Conservation (phyloP, 148 eudicot genomes). For the Nyssa sinensis region DNA sequence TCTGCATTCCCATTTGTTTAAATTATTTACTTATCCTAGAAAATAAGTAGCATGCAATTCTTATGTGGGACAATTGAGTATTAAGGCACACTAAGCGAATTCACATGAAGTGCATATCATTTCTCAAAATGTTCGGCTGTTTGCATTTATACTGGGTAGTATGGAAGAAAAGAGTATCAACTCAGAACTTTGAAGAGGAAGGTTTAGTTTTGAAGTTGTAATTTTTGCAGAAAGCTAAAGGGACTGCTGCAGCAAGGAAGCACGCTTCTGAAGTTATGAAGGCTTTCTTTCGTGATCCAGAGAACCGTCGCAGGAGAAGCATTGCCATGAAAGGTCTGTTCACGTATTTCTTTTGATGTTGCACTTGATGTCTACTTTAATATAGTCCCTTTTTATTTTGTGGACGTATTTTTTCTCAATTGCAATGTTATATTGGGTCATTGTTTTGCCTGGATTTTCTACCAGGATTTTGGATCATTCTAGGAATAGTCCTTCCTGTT, state of each 20-base stretch:
- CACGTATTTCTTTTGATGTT: neutral
- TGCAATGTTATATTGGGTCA: neutral
- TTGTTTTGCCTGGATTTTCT: neutral
- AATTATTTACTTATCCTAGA: neutral
- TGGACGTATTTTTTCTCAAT: neutral
- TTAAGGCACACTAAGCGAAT: neutral
- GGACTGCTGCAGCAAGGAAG: slow-evolving; percentile 71
- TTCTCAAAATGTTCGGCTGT: neutral
- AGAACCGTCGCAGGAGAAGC: slow-evolving; percentile 88
- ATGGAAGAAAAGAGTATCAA: neutral
- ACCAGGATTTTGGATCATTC: neutral
- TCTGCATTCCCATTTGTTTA: neutral
- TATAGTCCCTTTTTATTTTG: neutral
- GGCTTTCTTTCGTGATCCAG: slow-evolving; percentile 76
- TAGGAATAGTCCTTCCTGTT: neutral
- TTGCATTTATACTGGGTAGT: neutral
- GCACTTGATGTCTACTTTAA: neutral
- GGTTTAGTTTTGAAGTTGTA: neutral
- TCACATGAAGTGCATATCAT: neutral
- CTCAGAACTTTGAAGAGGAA: neutral
- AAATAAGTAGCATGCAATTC: neutral
- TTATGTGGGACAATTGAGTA: neutral
- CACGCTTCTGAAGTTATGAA: slow-evolving; percentile 86
- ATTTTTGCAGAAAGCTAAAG: slow-evolving; percentile 62
- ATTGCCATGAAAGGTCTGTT: slow-evolving; percentile 77